Base-by-base conservation (phyloP, 2,329 filamentous ascomycete species). In the Ambrosiella cleistominuta region DNA sequence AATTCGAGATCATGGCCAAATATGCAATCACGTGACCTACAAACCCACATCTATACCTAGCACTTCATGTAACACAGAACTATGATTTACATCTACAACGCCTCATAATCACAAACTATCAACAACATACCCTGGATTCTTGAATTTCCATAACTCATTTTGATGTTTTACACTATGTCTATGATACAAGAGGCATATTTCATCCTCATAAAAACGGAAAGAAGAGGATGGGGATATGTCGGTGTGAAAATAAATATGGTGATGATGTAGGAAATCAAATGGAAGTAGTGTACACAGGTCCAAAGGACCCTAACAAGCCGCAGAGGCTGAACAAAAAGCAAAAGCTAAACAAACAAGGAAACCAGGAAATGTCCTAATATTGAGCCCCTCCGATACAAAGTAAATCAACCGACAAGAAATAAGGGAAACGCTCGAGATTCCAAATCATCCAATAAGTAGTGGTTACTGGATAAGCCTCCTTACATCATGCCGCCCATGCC, bases 401-500 rank as follows among this genome's bases (percentile, higher is more conserved):
- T 17, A 37, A n/a, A 11, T 37, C 35, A 40, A 19, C n/a, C 15
- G n/a, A 45, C 35, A 15, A 50, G 5, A 40, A 50, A 51, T 45
- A 40, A 52, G 42, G 51, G 44, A 13, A 56, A 57, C 8, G 17
- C 35, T 56, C 27, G 40, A 42, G 38, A 9, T 11, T 17, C 39
- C 45, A 5, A 51, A 56, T 27, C 44, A 45, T n/a, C 35, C 38
- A n/a, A 56, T 37, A 17, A 52, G 11, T 45, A 17, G 9, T 38
- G 11, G 7, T n/a, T 12, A 47, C 17, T 35, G 9, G 17, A 44
- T 9, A 37, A 62, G 56, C 52, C 62, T 61, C 68, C 66, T 77
- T 77, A 80, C 77, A 80, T 80, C 77, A 80, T 79, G 35, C 55
- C 55, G 35, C 54, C 54, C 57, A 59, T 59, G 59, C 76, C 76